These are phyloP conservation scores for Cordyceps tenuipes DNA, from an alignment of 2,329 filamentous ascomycete genomes.

Conservation along the genomic window DNA sequence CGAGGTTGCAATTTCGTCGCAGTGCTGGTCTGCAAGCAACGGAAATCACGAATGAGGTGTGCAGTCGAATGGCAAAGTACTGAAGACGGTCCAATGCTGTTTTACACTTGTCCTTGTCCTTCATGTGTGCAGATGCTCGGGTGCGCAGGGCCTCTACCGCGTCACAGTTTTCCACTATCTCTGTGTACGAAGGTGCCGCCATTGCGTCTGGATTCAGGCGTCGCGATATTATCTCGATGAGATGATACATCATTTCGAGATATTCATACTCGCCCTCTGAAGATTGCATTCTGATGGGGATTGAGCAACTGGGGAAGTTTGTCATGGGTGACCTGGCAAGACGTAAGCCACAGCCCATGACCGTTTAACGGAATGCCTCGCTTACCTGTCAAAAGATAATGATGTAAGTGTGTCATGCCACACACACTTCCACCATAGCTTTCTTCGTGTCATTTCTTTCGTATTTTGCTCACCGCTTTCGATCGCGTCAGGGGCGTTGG, in stretches of 20 bases:
- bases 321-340: conserved; percentile 50
- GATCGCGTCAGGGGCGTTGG: conserved; percentile 34
- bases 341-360: not conserved
- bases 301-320: conserved; percentile 47
- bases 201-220: conserved; percentile 47
- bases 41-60: conserved; percentile 57
- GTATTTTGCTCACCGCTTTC: conserved; percentile 37
- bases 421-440: conserved; percentile 56
- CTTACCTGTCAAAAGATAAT: conserved; percentile 55
- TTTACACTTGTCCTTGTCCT: conserved; percentile 54
- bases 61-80: conserved; percentile 55
- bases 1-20: conserved; percentile 44
- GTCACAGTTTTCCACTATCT: conserved; percentile 51
- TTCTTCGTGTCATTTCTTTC: conserved; percentile 48
- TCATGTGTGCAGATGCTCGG: conserved; percentile 43
- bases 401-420: conserved; percentile 62
- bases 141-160: conserved; percentile 44
- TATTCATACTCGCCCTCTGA: conserved; percentile 46
- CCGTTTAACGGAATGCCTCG: not conserved
- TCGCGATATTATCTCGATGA: conserved; percentile 52
- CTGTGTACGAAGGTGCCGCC: conserved; percentile 39
- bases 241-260: conserved; percentile 56
- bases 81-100: conserved; percentile 55
- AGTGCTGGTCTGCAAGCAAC: conserved; percentile 57
- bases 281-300: conserved; percentile 37